Base-by-base conservation (phyloP, 345 rosid genomes). In the Eucalyptus melliodora region DNA sequence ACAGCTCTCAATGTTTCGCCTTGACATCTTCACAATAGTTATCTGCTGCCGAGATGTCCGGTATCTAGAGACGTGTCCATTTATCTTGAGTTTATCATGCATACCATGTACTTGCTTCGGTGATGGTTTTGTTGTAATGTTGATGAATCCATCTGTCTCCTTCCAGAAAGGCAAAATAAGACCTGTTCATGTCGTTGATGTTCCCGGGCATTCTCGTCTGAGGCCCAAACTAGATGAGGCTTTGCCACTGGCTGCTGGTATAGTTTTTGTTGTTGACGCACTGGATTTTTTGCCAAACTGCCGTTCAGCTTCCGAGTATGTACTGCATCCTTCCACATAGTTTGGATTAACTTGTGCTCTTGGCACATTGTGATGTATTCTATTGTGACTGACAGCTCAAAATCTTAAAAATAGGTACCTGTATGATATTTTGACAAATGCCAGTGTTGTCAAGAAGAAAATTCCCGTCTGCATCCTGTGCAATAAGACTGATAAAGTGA, bases 191-290 rank as follows among this genome's bases (percentile, higher is more conserved):
- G 93, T 97, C 91, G 95, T 96, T 92, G 99, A 97, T 92, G 97
- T 97, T 92, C 99, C 99, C 82, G 99, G 99, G 50, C 98, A 97
- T 92, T 94, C 97, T 92, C 97, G 98, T 85, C 96, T 97, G 90
- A 95, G 94, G 90, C 92, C 96, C 51, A 95, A 97, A 92, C 93
- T 97, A 88, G 99, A 97, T 50, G 98, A 96, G 89, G 94, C 92
- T 91, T 93, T 96, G 92, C 97, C 95, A 87, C 96, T 94, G 90
- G 98, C 99, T 83, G 98, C 98, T 87, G 99, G 98, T 86, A 89
- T 97, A 62, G 96, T 97, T 77, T 97, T 97, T 59, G 95, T 95
- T 49, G 98, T 97, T 89, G 99, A 97, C 88, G 97, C 99, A 31
- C 90, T 95, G 96, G 99, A 97, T 86, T 97, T 97, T 94, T 94